Conservation (phyloP, 768 basidiomycete species). For the Termitomyces sp. region DNA sequence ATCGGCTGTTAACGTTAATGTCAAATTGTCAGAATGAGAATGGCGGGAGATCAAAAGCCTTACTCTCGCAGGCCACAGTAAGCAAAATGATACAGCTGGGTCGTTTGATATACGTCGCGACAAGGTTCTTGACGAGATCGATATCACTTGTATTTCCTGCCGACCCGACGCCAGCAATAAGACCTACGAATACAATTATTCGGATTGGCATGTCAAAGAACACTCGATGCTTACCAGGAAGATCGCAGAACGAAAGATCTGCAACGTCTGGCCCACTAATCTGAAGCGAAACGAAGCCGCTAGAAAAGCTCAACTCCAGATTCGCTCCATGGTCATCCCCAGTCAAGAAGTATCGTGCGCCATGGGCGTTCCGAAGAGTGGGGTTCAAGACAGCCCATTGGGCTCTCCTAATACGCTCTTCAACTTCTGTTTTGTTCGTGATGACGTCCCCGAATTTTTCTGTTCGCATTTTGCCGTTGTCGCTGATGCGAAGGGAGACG, state of each 20-base stretch:
- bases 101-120: constrained; percentile 54
- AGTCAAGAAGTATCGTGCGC: constrained; percentile 31
- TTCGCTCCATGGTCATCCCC: constrained; percentile 27
- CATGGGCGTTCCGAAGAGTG: constrained; percentile 14
- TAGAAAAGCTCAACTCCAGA: constrained; percentile 42
- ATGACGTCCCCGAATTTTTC: constrained; percentile 47
- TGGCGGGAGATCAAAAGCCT: constrained; percentile 14
- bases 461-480: constrained; percentile 33
- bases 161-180: constrained; percentile 54
- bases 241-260: constrained; percentile 62
- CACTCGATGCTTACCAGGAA: constrained; percentile 41
- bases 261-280: constrained; percentile 59
- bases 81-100: constrained; percentile 62
- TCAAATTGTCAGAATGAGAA: background rate
- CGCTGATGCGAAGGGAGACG: constrained; percentile 44
- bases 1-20: constrained; percentile 46
- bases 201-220: background rate
- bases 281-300: constrained; percentile 52
- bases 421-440: constrained; percentile 48
- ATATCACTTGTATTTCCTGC: constrained; percentile 55
- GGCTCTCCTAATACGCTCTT: constrained; percentile 64
- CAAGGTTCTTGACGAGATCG: constrained; percentile 55
- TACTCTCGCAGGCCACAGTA: constrained; percentile 64
- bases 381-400: constrained; percentile 69
- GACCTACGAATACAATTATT: constrained; percentile 29